phyloP scores from a whole-genome alignment of 2,329 filamentous ascomycete species.

The Aspergillus luchuensis region DNA sequence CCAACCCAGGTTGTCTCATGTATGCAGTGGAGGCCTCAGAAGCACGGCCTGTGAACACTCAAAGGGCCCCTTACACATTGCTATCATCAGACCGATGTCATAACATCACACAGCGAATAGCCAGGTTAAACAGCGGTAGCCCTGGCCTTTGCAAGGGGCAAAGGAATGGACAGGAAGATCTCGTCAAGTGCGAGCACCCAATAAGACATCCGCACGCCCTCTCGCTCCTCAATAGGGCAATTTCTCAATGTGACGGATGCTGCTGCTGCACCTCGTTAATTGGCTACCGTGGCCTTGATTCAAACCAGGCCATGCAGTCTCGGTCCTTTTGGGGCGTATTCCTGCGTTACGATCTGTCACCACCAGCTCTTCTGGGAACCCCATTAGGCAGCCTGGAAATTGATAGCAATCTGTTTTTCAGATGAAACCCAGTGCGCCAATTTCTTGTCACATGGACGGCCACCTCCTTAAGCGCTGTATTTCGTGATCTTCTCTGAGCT shows the following conservation, averaged over 20 bases:
- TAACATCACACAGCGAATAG: conserved; percentile 3
- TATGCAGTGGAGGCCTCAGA: conserved; percentile 4
- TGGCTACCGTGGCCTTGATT: conserved; percentile 6
- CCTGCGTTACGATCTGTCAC: conserved; percentile 2
- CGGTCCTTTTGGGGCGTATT: background rate
- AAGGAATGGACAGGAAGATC: conserved; percentile 11
- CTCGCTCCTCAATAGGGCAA: conserved; percentile 10
- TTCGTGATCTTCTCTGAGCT: background rate
- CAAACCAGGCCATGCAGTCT: background rate
- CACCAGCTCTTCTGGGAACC: conserved; percentile 1
- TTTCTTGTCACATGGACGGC: background rate
- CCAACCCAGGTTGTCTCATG: background rate
- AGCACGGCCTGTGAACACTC: background rate
- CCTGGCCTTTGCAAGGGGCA: conserved; percentile 13
- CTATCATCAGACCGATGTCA: conserved; percentile 5
- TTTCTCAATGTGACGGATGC: conserved; percentile 11
- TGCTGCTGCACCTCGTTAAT: conserved; percentile 9
- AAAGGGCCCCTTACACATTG: conserved; percentile 4
- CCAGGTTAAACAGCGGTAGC: conserved; percentile 1
- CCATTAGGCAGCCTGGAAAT: background rate
- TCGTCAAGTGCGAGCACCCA: conserved; percentile 12
- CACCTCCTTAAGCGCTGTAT: background rate
- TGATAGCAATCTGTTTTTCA: background rate
- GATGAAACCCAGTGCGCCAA: background rate
- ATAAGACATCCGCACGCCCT: conserved; percentile 14